Conservation (phyloP, 148 eudicot species). For the Pharnaceum exiguum region DNA sequence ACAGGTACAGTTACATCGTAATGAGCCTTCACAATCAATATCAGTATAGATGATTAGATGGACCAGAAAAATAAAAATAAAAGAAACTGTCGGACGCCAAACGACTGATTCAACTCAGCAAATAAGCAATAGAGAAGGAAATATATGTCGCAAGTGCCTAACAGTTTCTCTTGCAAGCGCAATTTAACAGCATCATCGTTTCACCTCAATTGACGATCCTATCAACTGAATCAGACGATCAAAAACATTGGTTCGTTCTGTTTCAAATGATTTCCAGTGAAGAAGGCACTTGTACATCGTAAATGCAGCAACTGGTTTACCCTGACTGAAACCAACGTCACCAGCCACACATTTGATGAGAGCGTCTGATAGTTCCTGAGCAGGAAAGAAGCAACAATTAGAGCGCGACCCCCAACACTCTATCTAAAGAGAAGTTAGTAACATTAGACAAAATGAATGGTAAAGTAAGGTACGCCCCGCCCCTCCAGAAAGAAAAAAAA, state of each 20-base stretch:
- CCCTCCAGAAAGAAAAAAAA: not conserved
- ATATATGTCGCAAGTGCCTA: not conserved
- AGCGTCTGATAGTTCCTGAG: slow-evolving; percentile 67
- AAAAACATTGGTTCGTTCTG: slow-evolving; percentile 81
- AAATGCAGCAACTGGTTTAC: slow-evolving; percentile 84
- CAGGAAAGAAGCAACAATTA: not conserved
- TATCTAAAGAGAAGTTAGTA: not conserved
- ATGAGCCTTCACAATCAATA: no score
- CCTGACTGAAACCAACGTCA: slow-evolving; percentile 82
- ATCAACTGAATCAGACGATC: slow-evolving; percentile 80
- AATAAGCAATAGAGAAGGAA: not conserved
- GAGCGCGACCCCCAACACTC: not conserved
- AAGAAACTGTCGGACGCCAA: no score
- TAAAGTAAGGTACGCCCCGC: not conserved
- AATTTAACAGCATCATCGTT: not conserved
- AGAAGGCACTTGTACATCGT: slow-evolving; percentile 87
- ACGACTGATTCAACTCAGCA: no score
- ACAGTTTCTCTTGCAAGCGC: not conserved
- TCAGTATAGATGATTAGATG: no score
- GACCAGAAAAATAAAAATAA: no score
- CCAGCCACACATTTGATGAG: slow-evolving; percentile 57
- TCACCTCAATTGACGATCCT: slow-evolving; percentile 82
- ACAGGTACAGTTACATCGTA: no score
- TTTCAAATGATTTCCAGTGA: slow-evolving; percentile 85
- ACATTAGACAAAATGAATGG: not conserved